Evolutionary conservation across 495 filamentous ascomycete genomes (phyloP).

Genomic region (Podospora pseudocomata): DNA sequence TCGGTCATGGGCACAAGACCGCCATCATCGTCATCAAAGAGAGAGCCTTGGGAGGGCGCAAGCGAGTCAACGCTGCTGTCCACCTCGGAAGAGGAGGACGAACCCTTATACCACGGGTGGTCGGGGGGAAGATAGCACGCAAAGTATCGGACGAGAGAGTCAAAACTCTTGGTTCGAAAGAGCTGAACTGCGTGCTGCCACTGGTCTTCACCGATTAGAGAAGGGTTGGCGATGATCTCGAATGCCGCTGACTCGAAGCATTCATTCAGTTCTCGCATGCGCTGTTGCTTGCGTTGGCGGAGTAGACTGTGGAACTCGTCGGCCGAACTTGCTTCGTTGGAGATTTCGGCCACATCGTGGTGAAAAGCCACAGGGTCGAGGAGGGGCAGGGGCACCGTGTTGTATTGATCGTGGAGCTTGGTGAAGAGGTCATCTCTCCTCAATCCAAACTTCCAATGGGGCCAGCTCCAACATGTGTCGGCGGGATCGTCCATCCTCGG

Average conservation of each 20-base stretch:
- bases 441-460: constrained; percentile 49
- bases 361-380: constrained; percentile 42
- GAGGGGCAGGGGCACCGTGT: constrained; percentile 36
- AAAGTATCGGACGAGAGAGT: constrained; percentile 51
- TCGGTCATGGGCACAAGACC: constrained; percentile 40
- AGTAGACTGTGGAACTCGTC: constrained; percentile 48
- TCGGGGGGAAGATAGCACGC: constrained; percentile 47
- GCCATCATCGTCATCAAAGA: constrained; percentile 39
- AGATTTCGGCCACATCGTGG: constrained; percentile 45
- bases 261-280: constrained; percentile 45
- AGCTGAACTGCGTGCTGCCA: constrained; percentile 50
- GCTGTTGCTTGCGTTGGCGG: constrained; percentile 44
- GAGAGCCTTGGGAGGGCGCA: constrained; percentile 22
- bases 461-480: constrained; percentile 41
- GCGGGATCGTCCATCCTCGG: constrained; percentile 45
- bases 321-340: constrained; percentile 35
- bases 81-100: constrained; percentile 28
- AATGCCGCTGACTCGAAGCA: constrained; percentile 48
- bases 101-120: constrained; percentile 35
- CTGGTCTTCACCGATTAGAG: constrained; percentile 48
- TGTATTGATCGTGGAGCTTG: constrained; percentile 41
- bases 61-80: constrained; percentile 27
- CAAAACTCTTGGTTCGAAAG: constrained; percentile 49
- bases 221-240: constrained; percentile 50
- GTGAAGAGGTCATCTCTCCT: constrained; percentile 39